A percentile compares a stretch with the other conserved stretches of the same genome.
Conservation (phyloP, 192 early-diverging fungal genomes). For the Coemansia guatemalensis region DNA sequence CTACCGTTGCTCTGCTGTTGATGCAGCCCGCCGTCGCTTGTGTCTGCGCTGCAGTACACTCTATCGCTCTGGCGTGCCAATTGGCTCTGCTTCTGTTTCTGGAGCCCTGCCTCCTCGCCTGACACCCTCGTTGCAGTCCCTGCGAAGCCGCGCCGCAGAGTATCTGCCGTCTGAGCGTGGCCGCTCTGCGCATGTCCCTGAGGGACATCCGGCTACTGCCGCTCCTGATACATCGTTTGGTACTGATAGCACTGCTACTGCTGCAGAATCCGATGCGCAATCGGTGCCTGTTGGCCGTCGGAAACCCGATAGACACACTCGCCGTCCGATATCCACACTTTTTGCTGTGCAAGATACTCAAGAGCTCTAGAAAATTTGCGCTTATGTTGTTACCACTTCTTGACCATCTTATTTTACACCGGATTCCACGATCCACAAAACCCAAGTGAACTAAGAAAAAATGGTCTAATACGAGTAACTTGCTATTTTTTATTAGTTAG, state of each 20-base stretch:
- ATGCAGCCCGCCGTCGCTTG: slow-evolving; percentile 17
- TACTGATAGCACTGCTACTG: neutral
- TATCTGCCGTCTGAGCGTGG: slow-evolving; percentile 12
- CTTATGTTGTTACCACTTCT: too few species aligned
- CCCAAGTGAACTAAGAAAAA: too few species aligned
- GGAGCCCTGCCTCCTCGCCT: neutral
- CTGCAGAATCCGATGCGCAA: neutral
- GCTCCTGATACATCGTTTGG: neutral
- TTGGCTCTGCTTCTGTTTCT: neutral
- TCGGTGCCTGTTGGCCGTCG: slow-evolving; percentile 11
- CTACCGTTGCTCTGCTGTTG: slow-evolving; percentile 50
- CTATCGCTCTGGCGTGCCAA: neutral
- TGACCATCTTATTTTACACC: too few species aligned
- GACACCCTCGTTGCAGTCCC: slow-evolving; percentile 26
- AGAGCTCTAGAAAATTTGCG: neutral
- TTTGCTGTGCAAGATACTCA: slow-evolving; percentile 9
- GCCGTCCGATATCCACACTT: slow-evolving; percentile 40
- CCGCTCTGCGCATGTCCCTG: too few species aligned
- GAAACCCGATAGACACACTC: slow-evolving; percentile 16
- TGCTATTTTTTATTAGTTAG: slow-evolving; percentile 3
- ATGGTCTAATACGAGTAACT: too few species aligned
- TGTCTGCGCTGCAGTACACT: slow-evolving; percentile 30
- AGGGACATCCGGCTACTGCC: slow-evolving; percentile 5
- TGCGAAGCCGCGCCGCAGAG: slow-evolving; percentile 36
- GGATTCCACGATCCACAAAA: too few species aligned